phyloP scores from a whole-genome alignment of 2,329 filamentous ascomycete species.

The Dactylonectria estremocensis region DNA sequence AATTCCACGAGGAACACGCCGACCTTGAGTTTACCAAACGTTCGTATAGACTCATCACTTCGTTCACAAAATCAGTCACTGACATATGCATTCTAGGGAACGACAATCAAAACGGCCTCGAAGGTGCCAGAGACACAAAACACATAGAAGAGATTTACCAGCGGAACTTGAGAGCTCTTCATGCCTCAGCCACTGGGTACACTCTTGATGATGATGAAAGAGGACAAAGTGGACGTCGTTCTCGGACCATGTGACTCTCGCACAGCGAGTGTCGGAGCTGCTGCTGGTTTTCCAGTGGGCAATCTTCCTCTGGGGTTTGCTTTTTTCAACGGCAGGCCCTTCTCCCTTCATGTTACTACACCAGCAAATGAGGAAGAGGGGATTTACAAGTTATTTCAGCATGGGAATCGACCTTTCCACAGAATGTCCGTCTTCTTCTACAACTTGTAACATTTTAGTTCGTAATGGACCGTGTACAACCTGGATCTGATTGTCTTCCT shows the following conservation, averaged over 20 bases:
- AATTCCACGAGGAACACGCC: slow-evolving; percentile 34
- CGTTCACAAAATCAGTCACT: neutral
- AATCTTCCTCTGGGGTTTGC: neutral
- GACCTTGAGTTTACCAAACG: slow-evolving; percentile 15
- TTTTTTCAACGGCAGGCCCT: slow-evolving; percentile 1
- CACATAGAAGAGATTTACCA: neutral
- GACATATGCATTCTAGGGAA: neutral
- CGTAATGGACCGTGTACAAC: too few species aligned
- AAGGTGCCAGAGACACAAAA: neutral
- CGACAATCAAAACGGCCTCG: neutral
- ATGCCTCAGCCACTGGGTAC: neutral
- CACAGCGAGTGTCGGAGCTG: neutral
- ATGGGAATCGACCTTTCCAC: slow-evolving; percentile 2
- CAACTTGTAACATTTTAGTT: neutral
- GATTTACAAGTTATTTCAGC: slow-evolving; percentile 2
- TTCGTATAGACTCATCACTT: neutral
- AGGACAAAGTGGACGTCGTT: neutral
- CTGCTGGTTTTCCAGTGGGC: neutral
- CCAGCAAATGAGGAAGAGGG: neutral
- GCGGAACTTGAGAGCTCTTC: neutral
- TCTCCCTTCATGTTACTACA: neutral
- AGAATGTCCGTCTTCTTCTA: neutral
- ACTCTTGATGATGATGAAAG: neutral
- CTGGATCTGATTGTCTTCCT: too few species aligned
- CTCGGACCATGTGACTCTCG: neutral